These are phyloP conservation scores for Fusarium graminum DNA, from an alignment of 2,329 filamentous ascomycete genomes.

Conservation along the genomic window DNA sequence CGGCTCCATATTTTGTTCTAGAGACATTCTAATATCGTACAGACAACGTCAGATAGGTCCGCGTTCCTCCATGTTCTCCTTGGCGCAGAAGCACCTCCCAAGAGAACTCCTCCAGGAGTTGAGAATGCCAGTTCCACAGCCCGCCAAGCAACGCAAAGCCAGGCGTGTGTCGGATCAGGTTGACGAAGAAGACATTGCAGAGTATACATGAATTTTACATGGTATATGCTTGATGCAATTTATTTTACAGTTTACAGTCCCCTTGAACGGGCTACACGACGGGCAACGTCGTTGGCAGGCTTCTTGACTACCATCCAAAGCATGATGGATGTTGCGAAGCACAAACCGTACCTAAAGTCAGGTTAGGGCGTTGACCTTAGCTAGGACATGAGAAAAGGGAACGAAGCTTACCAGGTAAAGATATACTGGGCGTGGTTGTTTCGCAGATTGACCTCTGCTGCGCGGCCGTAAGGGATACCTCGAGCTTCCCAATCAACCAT, in stretches of 20 bases:
- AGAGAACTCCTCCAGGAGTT: slow-evolving; percentile 86
- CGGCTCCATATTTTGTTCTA: slow-evolving; percentile 42
- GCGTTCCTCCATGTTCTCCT: slow-evolving; percentile 81
- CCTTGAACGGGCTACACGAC: slow-evolving; percentile 67
- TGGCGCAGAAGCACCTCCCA: slow-evolving; percentile 86
- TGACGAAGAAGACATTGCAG: slow-evolving; percentile 54
- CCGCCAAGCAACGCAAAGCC: slow-evolving; percentile 61
- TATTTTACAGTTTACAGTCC: slow-evolving; percentile 44
- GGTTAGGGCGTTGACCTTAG: background rate
- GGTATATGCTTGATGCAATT: slow-evolving; percentile 24
- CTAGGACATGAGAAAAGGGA: background rate
- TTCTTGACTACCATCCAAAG: slow-evolving; percentile 95
- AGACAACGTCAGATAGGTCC: slow-evolving; percentile 83
- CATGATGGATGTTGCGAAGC: slow-evolving; percentile 90
- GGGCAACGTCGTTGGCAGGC: slow-evolving; percentile 78
- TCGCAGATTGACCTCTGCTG: slow-evolving; percentile 89
- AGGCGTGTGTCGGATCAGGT: slow-evolving; percentile 51
- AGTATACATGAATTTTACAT: slow-evolving; percentile 51
- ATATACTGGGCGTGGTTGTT: slow-evolving; percentile 99
- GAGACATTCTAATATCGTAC: slow-evolving; percentile 53
- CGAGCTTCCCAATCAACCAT: slow-evolving; percentile 80
- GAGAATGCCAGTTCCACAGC: slow-evolving; percentile 73
- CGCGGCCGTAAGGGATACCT: slow-evolving; percentile 89
- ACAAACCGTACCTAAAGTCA: slow-evolving; percentile 81
- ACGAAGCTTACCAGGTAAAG: slow-evolving; percentile 86